Base-by-base conservation (phyloP, 495 filamentous ascomycete species). In the Chaetomium tenue region DNA sequence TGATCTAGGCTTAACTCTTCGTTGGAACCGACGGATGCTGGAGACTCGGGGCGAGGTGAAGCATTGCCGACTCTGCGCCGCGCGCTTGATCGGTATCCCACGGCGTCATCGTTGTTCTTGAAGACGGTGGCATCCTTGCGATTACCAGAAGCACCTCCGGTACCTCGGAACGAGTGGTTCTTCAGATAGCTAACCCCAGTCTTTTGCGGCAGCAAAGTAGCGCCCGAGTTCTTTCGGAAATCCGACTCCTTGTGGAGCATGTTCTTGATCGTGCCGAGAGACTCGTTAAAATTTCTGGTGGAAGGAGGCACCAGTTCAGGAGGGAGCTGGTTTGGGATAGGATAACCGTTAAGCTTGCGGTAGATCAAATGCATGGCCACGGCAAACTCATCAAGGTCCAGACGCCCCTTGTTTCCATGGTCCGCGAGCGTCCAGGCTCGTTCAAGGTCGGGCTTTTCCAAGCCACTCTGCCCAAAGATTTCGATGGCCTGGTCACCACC, bases 281-380 rank as follows among this genome's bases (percentile, higher is more conserved):
- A 93, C 67, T 93, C 90, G 68, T 88, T 92, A 64, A 99, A 80
- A 70, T 97, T 96, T 52, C 93, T 86, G n/a, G 93, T 95, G 6
- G 93, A 97, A 1, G 95, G 95, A 52, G 95, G 95, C 16, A 98
- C 87, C 55, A 99, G 86, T 79, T 99, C 95, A 6, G 95, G 87
- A 5, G 95, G 95, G 18, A 98, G 82, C 50, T 90, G 89, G 68
- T 86, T 89, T n/a, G 95, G 95, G 52, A 97, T 83, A 2, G 94
- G 92, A 70, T 99, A 97, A 30, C 92, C 92, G 66, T 98, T 98
- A 28, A 98, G 83, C 72, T 93, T 96, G 66, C 95, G 86, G 73
- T 98, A 99, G 61, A 99, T 98, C 74, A 99, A 78, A 83, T 99
- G 95, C 94, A 99, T 99, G 8, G 91, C 93, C 46, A 99, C 93